A percentile compares a stretch with the other conserved stretches of the same genome.
phyloP scores from a whole-genome alignment of 2,329 filamentous ascomycete species.

The Aspergillus sp. region DNA sequence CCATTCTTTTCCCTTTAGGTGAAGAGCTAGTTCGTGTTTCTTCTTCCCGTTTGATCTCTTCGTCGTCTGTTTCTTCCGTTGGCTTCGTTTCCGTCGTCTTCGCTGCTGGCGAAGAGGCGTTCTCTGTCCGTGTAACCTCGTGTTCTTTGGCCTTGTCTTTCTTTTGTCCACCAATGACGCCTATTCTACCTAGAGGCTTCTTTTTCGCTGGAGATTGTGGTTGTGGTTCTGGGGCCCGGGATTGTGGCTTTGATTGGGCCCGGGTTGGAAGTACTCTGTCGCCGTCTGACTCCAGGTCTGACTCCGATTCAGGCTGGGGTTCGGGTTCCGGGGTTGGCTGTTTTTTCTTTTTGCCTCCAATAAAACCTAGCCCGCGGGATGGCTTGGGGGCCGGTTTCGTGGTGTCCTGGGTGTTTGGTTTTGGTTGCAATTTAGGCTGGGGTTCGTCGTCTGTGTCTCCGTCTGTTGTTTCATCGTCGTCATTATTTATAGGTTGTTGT shows the following conservation, averaged over 20 bases:
- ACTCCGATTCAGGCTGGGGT: not conserved
- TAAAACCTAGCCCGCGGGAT: constrained; percentile 28
- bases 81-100: constrained; percentile 3
- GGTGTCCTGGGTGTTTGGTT: constrained; percentile 6
- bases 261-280: not conserved
- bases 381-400: constrained; percentile 1
- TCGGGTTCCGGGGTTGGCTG: constrained; percentile 6
- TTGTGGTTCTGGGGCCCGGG: constrained; percentile 10
- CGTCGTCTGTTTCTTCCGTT: not conserved
- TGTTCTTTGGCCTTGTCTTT: constrained; percentile 8
- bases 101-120: not conserved
- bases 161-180: constrained; percentile 35
- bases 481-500: not conserved
- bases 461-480: constrained; percentile 12
- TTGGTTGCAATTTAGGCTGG: not conserved
- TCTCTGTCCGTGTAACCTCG: not conserved
- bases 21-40: not conserved
- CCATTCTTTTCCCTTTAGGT: not conserved
- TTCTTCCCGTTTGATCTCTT: not conserved
- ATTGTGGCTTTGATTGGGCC: not conserved
- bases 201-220: constrained; percentile 12
- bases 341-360: constrained; percentile 33
- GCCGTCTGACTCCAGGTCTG: not conserved
- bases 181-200: constrained; percentile 27
- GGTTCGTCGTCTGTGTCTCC: not conserved